Evolutionary conservation across 2,329 filamentous ascomycete species (phyloP), one percentile per base, ranked within the genome.

Genomic region (Falciphora oryzae): DNA sequence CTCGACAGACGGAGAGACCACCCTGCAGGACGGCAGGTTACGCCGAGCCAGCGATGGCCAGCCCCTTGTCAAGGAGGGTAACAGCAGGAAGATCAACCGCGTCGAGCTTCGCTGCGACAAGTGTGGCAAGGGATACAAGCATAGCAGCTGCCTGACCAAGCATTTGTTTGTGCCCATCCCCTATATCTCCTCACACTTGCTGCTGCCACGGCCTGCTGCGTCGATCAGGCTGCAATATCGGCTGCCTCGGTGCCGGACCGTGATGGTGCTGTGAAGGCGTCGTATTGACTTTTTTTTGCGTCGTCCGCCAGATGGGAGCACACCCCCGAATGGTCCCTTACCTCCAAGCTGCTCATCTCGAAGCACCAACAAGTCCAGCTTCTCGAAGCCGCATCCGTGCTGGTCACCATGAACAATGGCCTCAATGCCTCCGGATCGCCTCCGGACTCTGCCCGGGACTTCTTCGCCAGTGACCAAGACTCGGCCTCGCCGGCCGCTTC

Each of bases 41-140:
- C 79, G 81, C 72, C 85, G 82, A 76, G 90, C 93, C 66, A 97
- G 93, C 76, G 94, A 98, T 75, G 93, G 93, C 67, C 91, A 94
- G 70, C 88, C 90, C 71, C 83, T 94, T 68, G 81, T 84, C 72
- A 96, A 95, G 78, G 89, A 90, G 71, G 91, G 94, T 72, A 56
- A 53, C 56, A 59, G 53, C 56, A 84, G 85, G 81, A 93, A 92
- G 80, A 85, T 86, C 77, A 90, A 87, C 80, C 86, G 88, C 73
- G 87, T 89, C 73, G 94, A 98, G 77, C 87, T 99, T 75, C 92
- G 91, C 79, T 99, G 95, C 82, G 92, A 97, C 76, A 94, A 93
- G 80, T 99, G 95, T 83, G 94, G 94, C 79, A 99, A 99, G 85
- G 93, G 93, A 80, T 99, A 99, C 87, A 99, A 99, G 88, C 95